These are phyloP conservation scores for Colletotrichum aenigma DNA, from an alignment of 2,329 filamentous ascomycete genomes.

Conservation along the genomic window DNA sequence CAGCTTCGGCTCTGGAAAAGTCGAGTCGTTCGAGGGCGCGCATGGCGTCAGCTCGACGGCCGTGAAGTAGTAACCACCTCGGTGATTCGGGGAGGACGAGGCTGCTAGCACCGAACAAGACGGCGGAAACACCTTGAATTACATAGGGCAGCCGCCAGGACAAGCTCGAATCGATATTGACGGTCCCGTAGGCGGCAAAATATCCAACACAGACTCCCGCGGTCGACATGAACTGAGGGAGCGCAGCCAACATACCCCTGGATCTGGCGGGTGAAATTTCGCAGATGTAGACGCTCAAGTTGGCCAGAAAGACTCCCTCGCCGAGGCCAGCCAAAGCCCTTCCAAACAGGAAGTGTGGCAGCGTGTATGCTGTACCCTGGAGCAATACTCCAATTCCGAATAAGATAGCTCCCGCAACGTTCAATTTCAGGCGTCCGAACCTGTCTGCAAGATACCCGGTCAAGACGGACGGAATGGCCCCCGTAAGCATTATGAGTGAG, in stretches of 20 bases:
- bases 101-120: slow-evolving; percentile 41
- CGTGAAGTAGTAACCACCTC: slow-evolving; percentile 58
- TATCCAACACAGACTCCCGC: slow-evolving; percentile 59
- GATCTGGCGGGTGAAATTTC: slow-evolving; percentile 60
- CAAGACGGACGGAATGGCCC: slow-evolving; percentile 62
- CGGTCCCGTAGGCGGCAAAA: slow-evolving; percentile 64
- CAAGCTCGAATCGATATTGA: slow-evolving; percentile 41
- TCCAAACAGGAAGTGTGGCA: slow-evolving; percentile 60
- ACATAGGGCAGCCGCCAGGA: slow-evolving; percentile 63
- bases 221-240: slow-evolving; percentile 57
- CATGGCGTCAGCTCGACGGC: slow-evolving; percentile 49
- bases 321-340: slow-evolving; percentile 62
- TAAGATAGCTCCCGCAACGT: slow-evolving; percentile 49
- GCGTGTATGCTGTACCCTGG: slow-evolving; percentile 48
- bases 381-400: slow-evolving; percentile 59
- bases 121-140: slow-evolving; percentile 43
- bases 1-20: slow-evolving; percentile 47
- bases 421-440: slow-evolving; percentile 53
- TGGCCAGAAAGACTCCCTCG: slow-evolving; percentile 62
- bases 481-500: slow-evolving; percentile 63
- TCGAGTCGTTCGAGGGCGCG: slow-evolving; percentile 44
- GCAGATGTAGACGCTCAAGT: slow-evolving; percentile 62
- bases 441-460: slow-evolving; percentile 57
- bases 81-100: slow-evolving; percentile 58
- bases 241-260: slow-evolving; percentile 54